Base-by-base conservation (phyloP, 257 asterid genomes). In the Ligustrum vulgare region DNA sequence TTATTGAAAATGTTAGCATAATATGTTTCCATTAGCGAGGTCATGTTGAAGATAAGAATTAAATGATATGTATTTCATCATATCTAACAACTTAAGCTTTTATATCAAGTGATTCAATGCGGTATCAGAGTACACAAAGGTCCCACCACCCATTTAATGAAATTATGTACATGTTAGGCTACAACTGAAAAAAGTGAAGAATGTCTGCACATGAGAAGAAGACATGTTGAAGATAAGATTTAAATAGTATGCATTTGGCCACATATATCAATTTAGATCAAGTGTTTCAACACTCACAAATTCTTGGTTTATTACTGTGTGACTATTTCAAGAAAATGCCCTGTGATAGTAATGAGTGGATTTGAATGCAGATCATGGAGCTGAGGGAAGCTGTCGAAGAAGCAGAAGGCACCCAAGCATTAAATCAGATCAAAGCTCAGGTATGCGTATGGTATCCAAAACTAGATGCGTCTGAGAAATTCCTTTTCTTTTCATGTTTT, bases 381-480 rank as follows among this genome's bases (percentile, higher is more conserved):
- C 80, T 94, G 31, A 89, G 98, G 85, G 98, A 92, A 84, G 83
- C 91, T 37, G 92, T 94, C 66, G 98, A 92, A n/a, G 98, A 90
- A 79, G 94, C 98, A 13, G 81, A 74, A 56, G 93, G 87, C 43
- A 49, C 82, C 32, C 79, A 79, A 72, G 83, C 91, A 60, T 79
- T 94, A 41, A 87, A 84, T 75, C 82, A 85, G 80, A 91, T 94
- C 78, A 93, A 91, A 79, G 87, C 79, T 56, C 87, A 91, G 97
- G 97, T 92, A 81, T 37, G 77, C 23, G 34, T 39, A 16, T n/a
- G 72, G 41, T 72, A 18, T 68, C 70, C 41, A 47, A 56, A 73
- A 70, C 8, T 51, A 15, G 69, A 39, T 70, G 33, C 39, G 32
- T 22, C 4, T 45, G 32, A 11, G 33, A 16, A 25, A 10, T 22